phyloP scores from a whole-genome alignment of 768 basidiomycete genomes.

The Cystofilobasidium macerans region DNA sequence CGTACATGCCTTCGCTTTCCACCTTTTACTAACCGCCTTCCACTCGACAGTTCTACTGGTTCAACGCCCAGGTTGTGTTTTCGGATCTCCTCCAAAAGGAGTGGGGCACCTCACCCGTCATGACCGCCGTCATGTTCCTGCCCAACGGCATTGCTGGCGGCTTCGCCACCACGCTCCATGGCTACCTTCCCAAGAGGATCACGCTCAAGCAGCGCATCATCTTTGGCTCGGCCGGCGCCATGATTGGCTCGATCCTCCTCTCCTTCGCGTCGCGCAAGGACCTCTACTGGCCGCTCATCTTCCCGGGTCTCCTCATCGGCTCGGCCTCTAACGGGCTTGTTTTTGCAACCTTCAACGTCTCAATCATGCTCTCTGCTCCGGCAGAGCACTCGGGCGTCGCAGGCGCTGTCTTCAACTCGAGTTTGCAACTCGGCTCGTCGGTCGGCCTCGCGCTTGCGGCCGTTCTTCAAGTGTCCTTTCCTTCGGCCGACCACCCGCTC shows the following conservation, averaged over 20 bases:
- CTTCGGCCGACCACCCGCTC: neutral
- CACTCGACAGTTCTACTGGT: neutral
- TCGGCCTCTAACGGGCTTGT: neutral
- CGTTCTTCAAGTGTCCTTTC: neutral
- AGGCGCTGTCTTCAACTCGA: neutral
- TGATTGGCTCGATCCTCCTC: neutral
- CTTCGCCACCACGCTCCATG: neutral
- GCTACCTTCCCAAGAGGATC: neutral
- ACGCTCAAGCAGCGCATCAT: slow-evolving; percentile 5
- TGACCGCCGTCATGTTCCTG: neutral
- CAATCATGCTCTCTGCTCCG: neutral
- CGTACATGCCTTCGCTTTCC: too few species aligned
- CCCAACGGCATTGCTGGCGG: slow-evolving; percentile 4
- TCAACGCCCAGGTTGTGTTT: neutral
- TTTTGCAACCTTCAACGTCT: neutral
- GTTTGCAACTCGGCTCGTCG: neutral
- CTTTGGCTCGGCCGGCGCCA: neutral
- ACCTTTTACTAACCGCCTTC: too few species aligned
- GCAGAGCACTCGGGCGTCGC: slow-evolving; percentile 2
- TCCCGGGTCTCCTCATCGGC: slow-evolving; percentile 10
- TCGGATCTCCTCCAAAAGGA: neutral
- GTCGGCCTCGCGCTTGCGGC: slow-evolving; percentile 4
- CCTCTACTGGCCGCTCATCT: slow-evolving; percentile 10
- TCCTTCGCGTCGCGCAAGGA: neutral
- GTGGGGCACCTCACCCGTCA: neutral